phyloP scores from a whole-genome alignment of 1,284 basidiomycete genomes.

The Ceratobasidium sp. region DNA sequence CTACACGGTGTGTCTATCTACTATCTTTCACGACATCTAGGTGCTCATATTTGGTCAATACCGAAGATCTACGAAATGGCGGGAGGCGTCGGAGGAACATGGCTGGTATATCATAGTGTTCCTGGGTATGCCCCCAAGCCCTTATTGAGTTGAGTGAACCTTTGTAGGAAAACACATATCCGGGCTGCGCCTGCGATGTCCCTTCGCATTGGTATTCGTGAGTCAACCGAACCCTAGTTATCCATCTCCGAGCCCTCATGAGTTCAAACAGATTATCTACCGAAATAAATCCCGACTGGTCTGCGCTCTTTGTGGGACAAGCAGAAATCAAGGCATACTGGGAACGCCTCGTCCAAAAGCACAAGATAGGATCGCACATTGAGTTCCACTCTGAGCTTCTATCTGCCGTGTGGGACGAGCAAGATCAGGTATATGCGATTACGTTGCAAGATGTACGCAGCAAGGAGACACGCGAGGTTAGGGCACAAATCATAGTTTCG shows the following conservation, averaged over 20 bases:
- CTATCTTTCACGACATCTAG: not conserved
- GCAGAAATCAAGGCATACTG: slow-evolving; percentile 46
- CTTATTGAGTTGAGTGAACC: not conserved
- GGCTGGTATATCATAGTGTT: slow-evolving; percentile 24
- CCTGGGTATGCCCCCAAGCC: too few species aligned
- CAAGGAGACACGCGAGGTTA: slow-evolving; percentile 39
- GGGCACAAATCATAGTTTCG: slow-evolving; percentile 38
- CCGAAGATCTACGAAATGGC: slow-evolving; percentile 32
- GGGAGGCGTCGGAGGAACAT: slow-evolving; percentile 29
- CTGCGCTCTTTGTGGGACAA: slow-evolving; percentile 19
- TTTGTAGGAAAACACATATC: slow-evolving; percentile 37
- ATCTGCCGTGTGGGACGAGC: slow-evolving; percentile 47
- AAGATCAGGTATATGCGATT: slow-evolving; percentile 38
- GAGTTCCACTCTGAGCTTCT: slow-evolving; percentile 45
- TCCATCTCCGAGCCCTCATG: not conserved
- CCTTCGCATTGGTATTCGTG: slow-evolving; percentile 40
- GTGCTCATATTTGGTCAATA: not conserved
- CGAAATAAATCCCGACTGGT: slow-evolving; percentile 44
- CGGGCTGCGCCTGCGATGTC: slow-evolving; percentile 37
- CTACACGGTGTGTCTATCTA: not conserved
- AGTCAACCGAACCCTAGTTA: not conserved
- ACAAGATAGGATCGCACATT: slow-evolving; percentile 44
- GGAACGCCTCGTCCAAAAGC: slow-evolving; percentile 45
- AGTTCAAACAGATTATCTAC: slow-evolving; percentile 37
- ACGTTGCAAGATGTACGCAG: slow-evolving; percentile 40